Evolutionary conservation across 2,329 filamentous ascomycete genomes (phyloP).

Genomic region (Microsporum ferrugineum): DNA sequence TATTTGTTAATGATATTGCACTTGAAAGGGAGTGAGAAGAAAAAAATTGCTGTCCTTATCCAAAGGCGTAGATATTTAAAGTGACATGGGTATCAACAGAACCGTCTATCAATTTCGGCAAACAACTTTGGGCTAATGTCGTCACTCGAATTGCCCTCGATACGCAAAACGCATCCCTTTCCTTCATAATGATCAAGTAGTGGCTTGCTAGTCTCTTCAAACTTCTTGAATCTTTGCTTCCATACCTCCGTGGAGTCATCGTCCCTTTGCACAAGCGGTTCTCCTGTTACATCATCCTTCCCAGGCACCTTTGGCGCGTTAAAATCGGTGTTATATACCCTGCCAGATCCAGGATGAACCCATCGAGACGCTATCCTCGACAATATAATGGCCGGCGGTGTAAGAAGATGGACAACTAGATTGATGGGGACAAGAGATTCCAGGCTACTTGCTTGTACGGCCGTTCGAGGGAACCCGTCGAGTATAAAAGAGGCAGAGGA

Average conservation of each 20-base stretch:
- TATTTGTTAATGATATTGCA: not conserved
- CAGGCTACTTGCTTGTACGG: slow-evolving; percentile 63
- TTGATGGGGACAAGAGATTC: slow-evolving; percentile 87
- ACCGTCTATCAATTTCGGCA: slow-evolving; percentile 67
- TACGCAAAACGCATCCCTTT: slow-evolving; percentile 73
- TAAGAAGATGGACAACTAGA: slow-evolving; percentile 75
- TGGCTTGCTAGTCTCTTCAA: slow-evolving; percentile 74
- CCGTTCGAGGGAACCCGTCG: slow-evolving; percentile 89
- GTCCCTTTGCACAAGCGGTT: slow-evolving; percentile 65
- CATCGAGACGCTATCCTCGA: slow-evolving; percentile 83
- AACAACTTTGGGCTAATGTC: slow-evolving; percentile 91
- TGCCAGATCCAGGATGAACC: slow-evolving; percentile 82
- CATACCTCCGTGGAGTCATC: slow-evolving; percentile 86
- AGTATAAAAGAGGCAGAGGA: slow-evolving; percentile 83
- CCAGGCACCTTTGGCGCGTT: slow-evolving; percentile 72
- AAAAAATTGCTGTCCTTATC: not conserved
- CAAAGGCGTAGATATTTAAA: not conserved
- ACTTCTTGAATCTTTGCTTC: slow-evolving; percentile 65
- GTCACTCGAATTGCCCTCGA: slow-evolving; percentile 79
- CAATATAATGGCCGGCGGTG: slow-evolving; percentile 75
- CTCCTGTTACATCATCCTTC: slow-evolving; percentile 81
- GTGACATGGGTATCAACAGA: slow-evolving; percentile 34
- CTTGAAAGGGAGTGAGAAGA: not conserved
- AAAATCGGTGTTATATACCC: slow-evolving; percentile 92
- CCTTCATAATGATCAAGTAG: slow-evolving; percentile 80